Evolutionary conservation across 805 yeast genomes (phyloP), one percentile per base, ranked within the genome.

Genomic region (Vanderwaltozyma verrucispora): DNA sequence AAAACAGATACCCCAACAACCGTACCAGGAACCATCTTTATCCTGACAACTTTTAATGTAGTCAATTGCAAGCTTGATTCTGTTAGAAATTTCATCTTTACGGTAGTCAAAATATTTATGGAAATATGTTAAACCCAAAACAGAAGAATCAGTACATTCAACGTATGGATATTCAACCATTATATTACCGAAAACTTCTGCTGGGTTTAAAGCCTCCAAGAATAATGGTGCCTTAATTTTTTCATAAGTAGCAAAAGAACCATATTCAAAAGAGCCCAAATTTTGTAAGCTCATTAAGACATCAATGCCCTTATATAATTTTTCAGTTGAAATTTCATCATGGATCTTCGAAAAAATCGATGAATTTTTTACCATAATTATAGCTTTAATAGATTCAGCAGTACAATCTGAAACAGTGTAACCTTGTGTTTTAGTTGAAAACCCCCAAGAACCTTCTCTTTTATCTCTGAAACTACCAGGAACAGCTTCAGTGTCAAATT

Each of bases 141-240:
- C 94, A 1, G 89, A 77, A 0, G 97, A 88, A 60, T 94, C 98
- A 0, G 97, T 87, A 59, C 99, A 92, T 60, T 92, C 99, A 16
- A 94, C 96, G 54, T 92, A 92, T 0, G 98, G 97, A 56, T 85
- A 92, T 60, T 92, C 99, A 19, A 92, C 94, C 99, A 92, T 92
- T 41, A 92, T 92, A 49, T 92, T 88, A 40, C 95, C 95, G 62
- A 92, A 92, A 0, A 92, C 98, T 57, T 92, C 98, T 1, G 98
- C 99, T 0, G 98, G 97, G 48, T 89, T 89, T 40, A 92, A 63
- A 36, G 61, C 51, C 55, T 92, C 99, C 41, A 92, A 53, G 28
- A 75, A 42, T 12, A 86, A 75, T 0, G 95, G 75, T 0, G 95
- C 87, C 47, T 87, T 78, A 44, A 85, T 89, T 37, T 66, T 69